Conservation (phyloP, 352 stramenopile genomes). For the Phytophthora agathidicida region DNA sequence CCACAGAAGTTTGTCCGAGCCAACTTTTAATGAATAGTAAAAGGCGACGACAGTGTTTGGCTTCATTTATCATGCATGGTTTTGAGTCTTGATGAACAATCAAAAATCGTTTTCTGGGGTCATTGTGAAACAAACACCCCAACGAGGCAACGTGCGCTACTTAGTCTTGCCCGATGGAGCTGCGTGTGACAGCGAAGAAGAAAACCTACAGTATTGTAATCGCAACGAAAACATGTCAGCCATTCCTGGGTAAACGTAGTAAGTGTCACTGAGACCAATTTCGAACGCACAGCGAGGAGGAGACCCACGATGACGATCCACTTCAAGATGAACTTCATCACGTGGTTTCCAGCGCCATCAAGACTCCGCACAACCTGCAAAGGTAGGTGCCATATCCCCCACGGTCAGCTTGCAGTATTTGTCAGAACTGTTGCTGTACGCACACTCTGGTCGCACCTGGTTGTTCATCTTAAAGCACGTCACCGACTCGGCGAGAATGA, state of each 20-base stretch:
- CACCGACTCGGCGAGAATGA: constrained; percentile 59
- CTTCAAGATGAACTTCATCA: constrained; percentile 64
- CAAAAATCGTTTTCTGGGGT: too few species aligned
- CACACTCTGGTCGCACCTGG: constrained; percentile 33
- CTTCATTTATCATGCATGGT: too few species aligned
- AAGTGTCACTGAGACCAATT: too few species aligned
- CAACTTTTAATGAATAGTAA: constrained; percentile 25
- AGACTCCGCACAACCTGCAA: constrained; percentile 69
- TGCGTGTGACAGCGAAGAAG: too few species aligned
- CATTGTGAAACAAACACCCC: too few species aligned
- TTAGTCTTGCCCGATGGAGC: too few species aligned
- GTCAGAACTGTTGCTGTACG: neutral
- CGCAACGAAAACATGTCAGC: too few species aligned
- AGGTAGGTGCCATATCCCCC: neutral
- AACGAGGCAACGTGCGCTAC: too few species aligned
- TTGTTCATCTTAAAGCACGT: constrained; percentile 76
- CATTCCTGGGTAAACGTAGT: too few species aligned
- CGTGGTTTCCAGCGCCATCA: constrained; percentile 50
- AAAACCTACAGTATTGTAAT: too few species aligned
- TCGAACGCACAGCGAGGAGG: constrained; percentile 53
- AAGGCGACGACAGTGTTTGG: too few species aligned
- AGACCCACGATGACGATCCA: constrained; percentile 60
- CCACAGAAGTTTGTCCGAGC: constrained; percentile 7
- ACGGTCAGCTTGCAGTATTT: neutral
- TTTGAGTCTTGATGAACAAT: too few species aligned